Conservation (phyloP, 805 yeast genomes). For the Myxozyma nipponensis region DNA sequence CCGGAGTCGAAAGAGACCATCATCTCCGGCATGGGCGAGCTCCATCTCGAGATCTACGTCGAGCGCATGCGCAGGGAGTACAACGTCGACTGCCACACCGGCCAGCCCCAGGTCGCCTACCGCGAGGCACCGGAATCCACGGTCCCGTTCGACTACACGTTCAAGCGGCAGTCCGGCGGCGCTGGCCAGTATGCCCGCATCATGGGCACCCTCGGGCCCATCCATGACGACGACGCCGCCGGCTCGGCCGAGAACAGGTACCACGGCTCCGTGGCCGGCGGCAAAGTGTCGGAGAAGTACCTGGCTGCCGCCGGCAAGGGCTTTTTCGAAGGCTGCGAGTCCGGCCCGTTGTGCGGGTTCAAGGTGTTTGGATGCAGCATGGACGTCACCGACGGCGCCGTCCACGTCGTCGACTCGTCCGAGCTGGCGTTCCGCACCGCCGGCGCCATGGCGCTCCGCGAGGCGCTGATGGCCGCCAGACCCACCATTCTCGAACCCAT, state of each 20-base stretch:
- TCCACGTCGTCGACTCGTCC: conserved; percentile 94
- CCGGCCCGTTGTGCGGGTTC: conserved; percentile 96
- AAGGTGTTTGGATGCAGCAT: conserved; percentile 87
- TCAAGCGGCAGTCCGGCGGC: conserved; percentile 98
- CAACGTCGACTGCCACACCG: conserved; percentile 90
- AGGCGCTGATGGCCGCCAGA: conserved; percentile 76
- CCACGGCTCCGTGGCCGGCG: conserved; percentile 89
- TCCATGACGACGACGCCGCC: conserved; percentile 38
- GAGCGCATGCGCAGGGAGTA: conserved; percentile 98
- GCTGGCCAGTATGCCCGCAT: conserved; percentile 98
- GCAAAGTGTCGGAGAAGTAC: conserved; percentile 93
- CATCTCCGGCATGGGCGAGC: conserved; percentile 97
- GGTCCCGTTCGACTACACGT: conserved; percentile 84
- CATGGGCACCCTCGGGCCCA: conserved; percentile 70
- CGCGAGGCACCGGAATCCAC: conserved; percentile 81
- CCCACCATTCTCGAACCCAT: conserved; percentile 95
- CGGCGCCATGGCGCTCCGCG: conserved; percentile 84
- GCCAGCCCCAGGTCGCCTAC: conserved; percentile 97
- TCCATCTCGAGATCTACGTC: conserved; percentile 94
- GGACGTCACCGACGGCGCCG: conserved; percentile 95
- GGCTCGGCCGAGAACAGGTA: conserved; percentile 50
- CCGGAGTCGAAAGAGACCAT: conserved; percentile 89
- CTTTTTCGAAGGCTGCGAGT: conserved; percentile 88
- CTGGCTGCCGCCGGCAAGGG: conserved; percentile 85
- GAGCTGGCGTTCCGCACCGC: conserved; percentile 95